A percentile compares a stretch with the other conserved stretches of the same genome.
Conservation (phyloP, 2,329 filamentous ascomycete genomes). For the Claviceps spartinae region DNA sequence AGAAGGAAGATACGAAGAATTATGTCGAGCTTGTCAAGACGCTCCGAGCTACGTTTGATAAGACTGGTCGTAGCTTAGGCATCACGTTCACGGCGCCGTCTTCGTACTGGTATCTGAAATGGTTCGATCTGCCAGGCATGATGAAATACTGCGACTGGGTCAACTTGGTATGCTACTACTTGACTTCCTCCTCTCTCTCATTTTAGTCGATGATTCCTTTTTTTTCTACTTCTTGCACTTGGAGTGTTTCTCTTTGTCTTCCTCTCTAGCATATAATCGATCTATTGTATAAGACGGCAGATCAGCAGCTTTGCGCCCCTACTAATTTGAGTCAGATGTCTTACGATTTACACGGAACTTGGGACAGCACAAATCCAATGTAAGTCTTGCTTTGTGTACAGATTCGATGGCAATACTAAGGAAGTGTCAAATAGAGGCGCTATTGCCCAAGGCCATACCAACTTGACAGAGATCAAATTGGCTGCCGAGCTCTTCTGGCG, state of each 20-base stretch:
- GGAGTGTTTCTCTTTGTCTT: background rate
- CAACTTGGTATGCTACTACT: conserved; percentile 16
- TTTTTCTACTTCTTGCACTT: background rate
- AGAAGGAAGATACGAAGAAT: conserved; percentile 11
- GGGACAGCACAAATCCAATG: conserved; percentile 22
- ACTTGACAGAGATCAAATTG: conserved; percentile 27
- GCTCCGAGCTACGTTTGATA: conserved; percentile 7
- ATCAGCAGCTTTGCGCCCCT: background rate
- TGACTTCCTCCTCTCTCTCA: background rate
- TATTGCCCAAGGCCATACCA: conserved; percentile 21
- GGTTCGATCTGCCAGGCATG: conserved; percentile 11
- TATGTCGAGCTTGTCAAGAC: conserved; percentile 12
- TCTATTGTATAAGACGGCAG: too few relatives aligned
- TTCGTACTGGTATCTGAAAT: conserved; percentile 18
- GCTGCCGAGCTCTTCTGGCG: conserved; percentile 29
- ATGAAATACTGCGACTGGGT: conserved; percentile 20
- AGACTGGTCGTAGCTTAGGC: conserved; percentile 6
- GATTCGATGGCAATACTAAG: background rate
- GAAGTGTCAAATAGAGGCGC: background rate
- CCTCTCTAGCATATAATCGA: background rate
- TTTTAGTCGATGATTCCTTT: background rate
- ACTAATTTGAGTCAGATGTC: conserved; percentile 14
- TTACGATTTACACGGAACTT: conserved; percentile 30
- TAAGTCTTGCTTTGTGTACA: background rate
- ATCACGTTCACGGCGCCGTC: conserved; percentile 14